Evolutionary conservation across 225 moss, liverwort and hornwort genomes (phyloP).

Genomic region (Antitrichia curtipendula): DNA sequence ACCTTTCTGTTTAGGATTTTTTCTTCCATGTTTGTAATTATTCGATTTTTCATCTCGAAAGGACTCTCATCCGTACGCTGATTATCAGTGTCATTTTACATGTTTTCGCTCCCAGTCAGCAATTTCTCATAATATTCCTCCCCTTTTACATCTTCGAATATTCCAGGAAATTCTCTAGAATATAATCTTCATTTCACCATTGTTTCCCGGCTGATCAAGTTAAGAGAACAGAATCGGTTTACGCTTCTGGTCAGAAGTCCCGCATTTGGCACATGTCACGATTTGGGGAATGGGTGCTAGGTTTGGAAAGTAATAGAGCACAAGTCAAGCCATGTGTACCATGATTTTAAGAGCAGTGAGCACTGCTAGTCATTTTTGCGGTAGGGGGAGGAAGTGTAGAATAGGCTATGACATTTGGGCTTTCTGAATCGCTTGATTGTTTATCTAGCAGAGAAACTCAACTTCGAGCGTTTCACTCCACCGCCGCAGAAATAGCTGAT

Average conservation of each 20-base stretch:
- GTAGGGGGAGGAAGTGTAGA: not conserved
- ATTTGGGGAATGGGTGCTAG: not conserved
- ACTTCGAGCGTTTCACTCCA: conserved; percentile 94
- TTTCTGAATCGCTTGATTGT: conserved; percentile 8
- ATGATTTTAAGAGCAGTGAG: not conserved
- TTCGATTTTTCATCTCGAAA: not conserved
- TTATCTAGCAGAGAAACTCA: conserved; percentile 95
- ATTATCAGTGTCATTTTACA: not conserved
- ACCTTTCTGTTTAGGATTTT: not conserved
- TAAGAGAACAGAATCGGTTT: not conserved
- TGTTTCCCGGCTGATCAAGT: not conserved
- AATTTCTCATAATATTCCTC: not conserved
- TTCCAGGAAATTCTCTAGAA: not conserved
- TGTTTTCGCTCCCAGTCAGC: not conserved
- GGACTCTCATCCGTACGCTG: not conserved
- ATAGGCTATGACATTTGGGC: not conserved
- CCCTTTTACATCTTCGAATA: not conserved
- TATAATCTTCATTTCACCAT: not conserved
- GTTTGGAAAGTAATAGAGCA: not conserved
- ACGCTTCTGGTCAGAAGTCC: not conserved
- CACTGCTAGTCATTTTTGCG: not conserved
- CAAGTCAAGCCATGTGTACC: not conserved
- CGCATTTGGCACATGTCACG: not conserved
- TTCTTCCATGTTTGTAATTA: not conserved
- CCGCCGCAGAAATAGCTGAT: conserved; percentile 81